Base-by-base conservation (phyloP, 345 rosid genomes). In the Schrenkiella parvula region DNA sequence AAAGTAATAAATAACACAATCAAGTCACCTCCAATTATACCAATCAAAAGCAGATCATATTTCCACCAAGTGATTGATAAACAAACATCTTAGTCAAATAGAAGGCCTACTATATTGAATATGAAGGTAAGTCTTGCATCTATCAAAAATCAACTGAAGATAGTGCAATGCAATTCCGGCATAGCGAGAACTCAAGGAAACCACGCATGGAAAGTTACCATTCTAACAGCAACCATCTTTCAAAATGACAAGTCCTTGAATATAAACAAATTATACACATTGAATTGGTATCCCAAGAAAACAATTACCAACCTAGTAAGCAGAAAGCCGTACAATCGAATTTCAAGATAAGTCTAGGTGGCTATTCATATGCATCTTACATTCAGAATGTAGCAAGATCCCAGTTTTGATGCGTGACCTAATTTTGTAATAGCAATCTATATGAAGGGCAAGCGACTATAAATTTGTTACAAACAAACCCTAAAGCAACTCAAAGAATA, bases 401-500 rank as follows among this genome's bases (percentile, higher is more conserved):
- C 46, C 13, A 66, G 61, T 46, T 39, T 41, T 21, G 1, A 42
- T 35, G 69, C 38, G 19, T 63, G 61, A 69, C 79, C 79, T 62
- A 69, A 70, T 63, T 63, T 38, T 7, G 18, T 50, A n/a, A 68
- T 32, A 60, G 5, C 34, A 52, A 25, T 41, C 15, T 41, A 51
- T 23, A 61, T 2, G 31, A 68, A 51, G 55, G 43, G 46, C 4
- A 22, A 53, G 58, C 8, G 22, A 64, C 23, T 17, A 28, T 3
- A 58, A 25, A 17, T 28, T 43, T 41, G 46, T 29, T 48, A 52
- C 23, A 62, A 54, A 68, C 54, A 28, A 73, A 56, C 68, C 81
- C 81, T 78, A 78, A 68, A 56, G 19, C 71, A 73, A 44, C 61
- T 73, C 15, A 57, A 39, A 42, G 60, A 56, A 26, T 4, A 37